phyloP scores from a whole-genome alignment of 179 eudicot genomes.

The Heliamphora pulchella region DNA sequence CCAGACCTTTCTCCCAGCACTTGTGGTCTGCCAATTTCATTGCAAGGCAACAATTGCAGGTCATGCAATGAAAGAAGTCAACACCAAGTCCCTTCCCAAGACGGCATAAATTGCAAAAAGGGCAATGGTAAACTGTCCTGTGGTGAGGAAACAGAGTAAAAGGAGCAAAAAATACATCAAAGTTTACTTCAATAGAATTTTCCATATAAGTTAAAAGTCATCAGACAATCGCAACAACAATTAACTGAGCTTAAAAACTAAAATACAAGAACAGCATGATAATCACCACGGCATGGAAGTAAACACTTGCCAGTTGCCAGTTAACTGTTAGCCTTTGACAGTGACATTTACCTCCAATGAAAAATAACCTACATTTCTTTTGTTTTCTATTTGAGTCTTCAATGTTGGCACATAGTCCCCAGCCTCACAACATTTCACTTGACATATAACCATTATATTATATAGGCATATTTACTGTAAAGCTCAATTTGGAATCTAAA shows the following conservation, averaged over 20 bases:
- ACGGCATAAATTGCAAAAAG: conserved; percentile 94
- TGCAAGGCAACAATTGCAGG: conserved; percentile 78
- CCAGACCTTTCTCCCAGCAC: conserved; percentile 88
- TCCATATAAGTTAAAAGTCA: neutral
- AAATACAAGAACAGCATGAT: neutral
- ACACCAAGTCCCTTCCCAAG: conserved; percentile 86
- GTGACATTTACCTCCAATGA: no score
- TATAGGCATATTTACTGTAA: no score
- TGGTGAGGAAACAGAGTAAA: conserved; percentile 16
- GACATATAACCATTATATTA: no score
- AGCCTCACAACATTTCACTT: no score
- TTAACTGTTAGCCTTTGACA: no score
- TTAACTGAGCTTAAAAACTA: neutral
- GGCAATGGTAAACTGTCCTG: conserved; percentile 96
- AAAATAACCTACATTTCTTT: no score
- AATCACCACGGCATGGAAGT: no score
- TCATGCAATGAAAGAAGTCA: conserved; percentile 95
- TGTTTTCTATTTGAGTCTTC: no score
- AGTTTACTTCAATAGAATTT: neutral
- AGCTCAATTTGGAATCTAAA: no score
- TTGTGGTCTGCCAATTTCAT: conserved; percentile 72
- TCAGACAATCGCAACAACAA: neutral
- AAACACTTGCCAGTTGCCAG: no score
- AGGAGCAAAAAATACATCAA: neutral
- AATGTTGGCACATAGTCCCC: no score